A percentile compares a stretch with the other conserved stretches of the same genome.
Conservation (phyloP, 140 eudicot genomes). For the Cichorium intybus region DNA sequence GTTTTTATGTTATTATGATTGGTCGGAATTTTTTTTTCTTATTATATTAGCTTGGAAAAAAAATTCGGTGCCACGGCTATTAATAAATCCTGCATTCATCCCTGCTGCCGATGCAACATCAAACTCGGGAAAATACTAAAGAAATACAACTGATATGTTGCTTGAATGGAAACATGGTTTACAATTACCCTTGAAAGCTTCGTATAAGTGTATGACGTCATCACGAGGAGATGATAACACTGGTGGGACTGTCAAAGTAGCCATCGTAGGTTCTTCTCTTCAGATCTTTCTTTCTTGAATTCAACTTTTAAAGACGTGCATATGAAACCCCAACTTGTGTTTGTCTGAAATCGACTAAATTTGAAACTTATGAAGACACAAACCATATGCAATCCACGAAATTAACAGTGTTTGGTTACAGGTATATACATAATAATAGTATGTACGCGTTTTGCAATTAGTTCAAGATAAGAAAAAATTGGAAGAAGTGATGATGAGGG, state of each 20-base stretch:
- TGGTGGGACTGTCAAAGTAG: conserved; percentile 56
- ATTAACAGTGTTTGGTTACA: not conserved
- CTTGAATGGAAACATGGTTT: not conserved
- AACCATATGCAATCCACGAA: not conserved
- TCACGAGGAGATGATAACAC: conserved; percentile 58
- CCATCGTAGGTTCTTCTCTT: conserved; percentile 34
- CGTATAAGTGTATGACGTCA: conserved; percentile 56
- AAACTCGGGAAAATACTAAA: too few species aligned
- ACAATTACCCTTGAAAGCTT: conserved; percentile 69
- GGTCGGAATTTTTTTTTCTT: too few species aligned
- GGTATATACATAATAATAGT: not conserved
- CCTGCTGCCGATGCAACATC: too few species aligned
- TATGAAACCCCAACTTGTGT: not conserved
- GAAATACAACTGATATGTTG: not conserved
- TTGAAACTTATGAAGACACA: not conserved
- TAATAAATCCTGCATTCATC: too few species aligned
- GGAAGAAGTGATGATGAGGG: too few species aligned
- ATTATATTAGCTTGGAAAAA: too few species aligned
- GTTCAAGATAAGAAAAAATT: not conserved
- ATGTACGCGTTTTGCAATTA: conserved; percentile 6
- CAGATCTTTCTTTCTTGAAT: not conserved
- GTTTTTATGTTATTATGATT: too few species aligned
- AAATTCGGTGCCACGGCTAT: too few species aligned
- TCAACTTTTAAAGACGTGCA: too few species aligned
- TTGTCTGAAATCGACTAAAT: not conserved